phyloP scores from a whole-genome alignment of 139 green algal genomes.

The Chlorella vulgaris region DNA sequence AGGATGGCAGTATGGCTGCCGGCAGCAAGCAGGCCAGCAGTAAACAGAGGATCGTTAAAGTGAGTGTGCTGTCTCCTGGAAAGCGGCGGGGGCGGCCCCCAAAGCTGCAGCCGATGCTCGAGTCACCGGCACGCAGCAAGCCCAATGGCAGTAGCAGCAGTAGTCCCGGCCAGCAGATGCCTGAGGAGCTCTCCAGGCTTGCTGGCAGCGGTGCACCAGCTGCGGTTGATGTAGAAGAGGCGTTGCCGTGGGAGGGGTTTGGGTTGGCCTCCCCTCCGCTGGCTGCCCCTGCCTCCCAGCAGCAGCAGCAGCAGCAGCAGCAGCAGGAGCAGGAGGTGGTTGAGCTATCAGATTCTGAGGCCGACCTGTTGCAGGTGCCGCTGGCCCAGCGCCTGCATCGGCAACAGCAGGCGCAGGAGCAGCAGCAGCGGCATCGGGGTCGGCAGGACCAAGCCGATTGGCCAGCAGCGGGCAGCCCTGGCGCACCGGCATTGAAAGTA shows the following conservation, averaged over 20 bases:
- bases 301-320: background rate
- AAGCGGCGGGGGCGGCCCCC: constrained; percentile 7
- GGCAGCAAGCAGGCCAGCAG: background rate
- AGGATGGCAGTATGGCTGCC: background rate
- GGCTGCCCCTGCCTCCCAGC: background rate
- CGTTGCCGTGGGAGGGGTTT: constrained; percentile 20
- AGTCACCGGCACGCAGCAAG: background rate
- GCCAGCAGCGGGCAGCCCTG: background rate
- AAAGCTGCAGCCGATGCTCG: constrained; percentile 12
- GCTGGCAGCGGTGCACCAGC: too few species aligned
- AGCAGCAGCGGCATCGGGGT: background rate
- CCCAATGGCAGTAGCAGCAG: constrained; percentile 4
- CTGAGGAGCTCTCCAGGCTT: background rate
- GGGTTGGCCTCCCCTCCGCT: background rate
- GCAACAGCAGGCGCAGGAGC: background rate
- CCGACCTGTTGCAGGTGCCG: background rate
- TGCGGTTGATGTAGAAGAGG: background rate
- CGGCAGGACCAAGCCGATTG: background rate
- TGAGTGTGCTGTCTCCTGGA: too few species aligned
- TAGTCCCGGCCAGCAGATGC: background rate
- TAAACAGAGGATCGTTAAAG: too few species aligned
- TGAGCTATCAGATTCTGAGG: constrained; percentile 9
- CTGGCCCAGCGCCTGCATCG: constrained; percentile 8
- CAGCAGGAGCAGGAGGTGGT: background rate
- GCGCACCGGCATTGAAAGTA: too few species aligned